Evolutionary conservation across 345 rosid genomes (phyloP).

Genomic region (Jatropha curcas): DNA sequence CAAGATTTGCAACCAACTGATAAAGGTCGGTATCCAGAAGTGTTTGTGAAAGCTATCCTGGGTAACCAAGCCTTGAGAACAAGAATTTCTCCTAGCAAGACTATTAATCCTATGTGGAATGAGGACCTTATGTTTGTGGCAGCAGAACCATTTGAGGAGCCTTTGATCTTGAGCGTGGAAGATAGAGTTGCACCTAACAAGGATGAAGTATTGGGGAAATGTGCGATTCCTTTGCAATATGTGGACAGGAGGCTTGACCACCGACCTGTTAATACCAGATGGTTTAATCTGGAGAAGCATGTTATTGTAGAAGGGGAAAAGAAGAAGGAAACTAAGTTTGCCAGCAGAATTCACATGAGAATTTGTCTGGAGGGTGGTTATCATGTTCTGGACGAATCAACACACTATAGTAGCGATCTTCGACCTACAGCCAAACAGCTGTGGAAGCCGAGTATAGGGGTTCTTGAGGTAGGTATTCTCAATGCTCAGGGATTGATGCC

Average conservation of each 20-base stretch:
- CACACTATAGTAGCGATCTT: conserved; percentile 90
- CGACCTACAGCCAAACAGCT: conserved; percentile 85
- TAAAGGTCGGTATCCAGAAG: conserved; percentile 62
- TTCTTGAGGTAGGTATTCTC: conserved; percentile 85
- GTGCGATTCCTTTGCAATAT: conserved; percentile 45
- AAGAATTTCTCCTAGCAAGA: conserved; percentile 46
- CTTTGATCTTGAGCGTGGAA: conserved; percentile 60
- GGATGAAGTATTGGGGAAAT: conserved; percentile 73
- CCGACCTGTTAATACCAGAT: conserved; percentile 62
- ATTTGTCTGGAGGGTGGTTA: conserved; percentile 83
- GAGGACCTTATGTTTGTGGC: conserved; percentile 94
- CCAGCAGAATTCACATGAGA: conserved; percentile 72
- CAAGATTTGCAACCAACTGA: conserved; percentile 78
- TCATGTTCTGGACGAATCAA: conserved; percentile 94
- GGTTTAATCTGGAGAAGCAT: conserved; percentile 70
- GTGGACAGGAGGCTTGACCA: conserved; percentile 56
- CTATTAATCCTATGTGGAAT: conserved; percentile 65
- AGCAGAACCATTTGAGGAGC: conserved; percentile 89
- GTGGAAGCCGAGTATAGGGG: conserved; percentile 70
- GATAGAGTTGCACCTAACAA: conserved; percentile 72
- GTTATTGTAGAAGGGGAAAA: conserved; percentile 51
- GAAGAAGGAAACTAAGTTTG: conserved; percentile 79
- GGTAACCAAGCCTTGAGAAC: conserved; percentile 69
- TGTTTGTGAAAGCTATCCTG: conserved; percentile 52
- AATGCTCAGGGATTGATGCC: conserved; percentile 78